Evolutionary conservation across 768 basidiomycete species (phyloP), one percentile per base, ranked within the genome.

Genomic region (Agrocybe pediades): DNA sequence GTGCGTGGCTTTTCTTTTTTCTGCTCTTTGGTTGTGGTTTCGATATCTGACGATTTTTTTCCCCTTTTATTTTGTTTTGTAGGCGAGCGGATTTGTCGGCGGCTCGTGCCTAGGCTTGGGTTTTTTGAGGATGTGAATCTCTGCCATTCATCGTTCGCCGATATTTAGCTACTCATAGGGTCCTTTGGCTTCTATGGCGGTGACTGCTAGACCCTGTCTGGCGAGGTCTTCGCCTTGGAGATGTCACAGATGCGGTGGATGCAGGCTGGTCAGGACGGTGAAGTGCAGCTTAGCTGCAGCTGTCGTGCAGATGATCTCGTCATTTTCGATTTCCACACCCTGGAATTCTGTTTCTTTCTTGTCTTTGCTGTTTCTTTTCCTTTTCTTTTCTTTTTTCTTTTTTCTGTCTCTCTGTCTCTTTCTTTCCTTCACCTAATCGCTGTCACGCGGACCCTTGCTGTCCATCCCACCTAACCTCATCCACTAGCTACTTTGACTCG

Each of bases 21-120:
- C 19, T 46, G 49, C 36, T 45, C 6, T 9, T 41, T 36, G 19
- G 26, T 19, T 43, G 21, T 23, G n/a, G 8, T 36, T 27, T 16
- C n/a, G 49, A 26, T 4, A 45, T 19, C 30, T 49, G 30, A 45
- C 51, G 20, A 56, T 45, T 40, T 15, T 40, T 16, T 13, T 23
- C 19, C 15, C 48, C n/a, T 15, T 39, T 29, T 44, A 30, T 41
- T 41, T 56, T 53, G 40, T 47, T 49, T 42, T 42, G 4, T 64
- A 81, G 80, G 54, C 78, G 78, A 20, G 76, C 78, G 49, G 73
- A 80, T 68, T 66, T 81, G 53, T 61, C 63, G 52, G 62, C 63
- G 39, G 59, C 60, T 23, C 62, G 66, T 48, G 46, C 54, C 30
- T 66, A 61, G 60, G 58, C 41, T 15, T 11, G 6, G 44, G 26